Percentiles rank a stretch among this genome's conserved stretches.
phyloP scores from a whole-genome alignment of 2,329 filamentous ascomycete genomes.

The Cladosporium velox region DNA sequence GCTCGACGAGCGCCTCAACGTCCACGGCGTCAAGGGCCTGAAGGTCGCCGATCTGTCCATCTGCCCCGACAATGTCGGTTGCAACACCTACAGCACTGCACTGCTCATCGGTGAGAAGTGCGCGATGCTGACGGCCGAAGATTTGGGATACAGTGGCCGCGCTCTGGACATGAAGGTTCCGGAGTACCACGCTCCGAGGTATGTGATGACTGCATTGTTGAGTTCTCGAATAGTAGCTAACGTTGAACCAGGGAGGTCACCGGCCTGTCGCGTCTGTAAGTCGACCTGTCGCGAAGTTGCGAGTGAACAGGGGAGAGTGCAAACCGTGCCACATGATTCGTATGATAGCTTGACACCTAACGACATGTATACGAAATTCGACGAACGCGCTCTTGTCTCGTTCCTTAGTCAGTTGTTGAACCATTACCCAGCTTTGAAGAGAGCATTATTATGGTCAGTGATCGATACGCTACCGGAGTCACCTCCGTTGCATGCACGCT shows the following conservation, averaged over 20 bases:
- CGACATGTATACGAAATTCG: slow-evolving; percentile 1
- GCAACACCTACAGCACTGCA: slow-evolving; percentile 56
- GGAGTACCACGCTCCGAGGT: slow-evolving; percentile 47
- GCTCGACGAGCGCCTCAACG: slow-evolving; percentile 73
- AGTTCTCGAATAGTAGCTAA: neutral
- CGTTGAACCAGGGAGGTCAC: slow-evolving; percentile 40
- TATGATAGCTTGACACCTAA: neutral
- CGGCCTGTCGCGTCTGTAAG: slow-evolving; percentile 46
- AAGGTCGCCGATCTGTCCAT: slow-evolving; percentile 70
- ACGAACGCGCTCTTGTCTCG: neutral
- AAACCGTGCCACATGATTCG: neutral
- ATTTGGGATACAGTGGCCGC: slow-evolving; percentile 70
- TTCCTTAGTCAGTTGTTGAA: too few species aligned
- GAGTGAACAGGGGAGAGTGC: neutral
- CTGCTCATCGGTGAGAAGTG: slow-evolving; percentile 76
- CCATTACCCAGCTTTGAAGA: too few species aligned
- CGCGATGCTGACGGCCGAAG: slow-evolving; percentile 68
- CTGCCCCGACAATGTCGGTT: slow-evolving; percentile 45
- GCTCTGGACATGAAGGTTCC: slow-evolving; percentile 76
- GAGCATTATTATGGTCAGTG: too few species aligned
- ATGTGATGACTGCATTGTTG: neutral
- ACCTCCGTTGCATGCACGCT: too few species aligned
- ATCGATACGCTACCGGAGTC: too few species aligned
- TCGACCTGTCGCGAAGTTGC: neutral
- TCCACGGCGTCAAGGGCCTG: slow-evolving; percentile 73